A percentile compares a stretch with the other conserved stretches of the same genome.
These are phyloP conservation scores for Parascedosporium putredinis DNA, from an alignment of 2,329 filamentous ascomycete species.

Conservation along the genomic window DNA sequence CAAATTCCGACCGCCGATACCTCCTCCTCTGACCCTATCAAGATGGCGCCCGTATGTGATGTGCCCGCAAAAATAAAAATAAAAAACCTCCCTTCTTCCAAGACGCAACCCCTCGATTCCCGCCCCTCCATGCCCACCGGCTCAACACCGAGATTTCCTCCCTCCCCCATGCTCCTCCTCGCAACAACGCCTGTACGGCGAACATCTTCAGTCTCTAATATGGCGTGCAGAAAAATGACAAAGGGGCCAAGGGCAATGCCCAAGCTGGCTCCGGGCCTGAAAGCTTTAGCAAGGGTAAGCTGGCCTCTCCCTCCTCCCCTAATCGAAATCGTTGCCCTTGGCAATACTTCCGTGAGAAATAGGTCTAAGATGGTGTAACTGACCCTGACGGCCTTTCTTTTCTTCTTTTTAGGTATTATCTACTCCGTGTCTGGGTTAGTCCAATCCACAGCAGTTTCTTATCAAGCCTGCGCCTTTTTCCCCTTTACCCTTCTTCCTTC, in stretches of 20 bases:
- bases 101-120: slow-evolving; percentile 12
- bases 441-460: no score
- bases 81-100: no score
- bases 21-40: slow-evolving; percentile 24
- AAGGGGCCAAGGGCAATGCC: not conserved
- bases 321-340: not conserved
- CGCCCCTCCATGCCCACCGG: slow-evolving; percentile 3
- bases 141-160: not conserved
- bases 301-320: no score
- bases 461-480: no score
- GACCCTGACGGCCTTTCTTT: not conserved
- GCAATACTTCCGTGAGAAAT: not conserved
- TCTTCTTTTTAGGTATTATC: slow-evolving; percentile 45
- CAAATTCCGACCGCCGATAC: slow-evolving; percentile 8
- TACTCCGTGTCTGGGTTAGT: slow-evolving; percentile 53
- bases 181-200: not conserved
- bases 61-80: slow-evolving; percentile 15
- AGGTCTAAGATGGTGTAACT: not conserved
- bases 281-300: slow-evolving; percentile 24
- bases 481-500: no score
- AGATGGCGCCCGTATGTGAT: slow-evolving; percentile 45
- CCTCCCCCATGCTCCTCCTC: not conserved
- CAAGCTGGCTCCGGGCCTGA: not conserved
- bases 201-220: slow-evolving; percentile 1
- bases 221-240: not conserved